Evolutionary conservation across 257 asterid genomes (phyloP).

Genomic region (Solanum bukasovii): DNA sequence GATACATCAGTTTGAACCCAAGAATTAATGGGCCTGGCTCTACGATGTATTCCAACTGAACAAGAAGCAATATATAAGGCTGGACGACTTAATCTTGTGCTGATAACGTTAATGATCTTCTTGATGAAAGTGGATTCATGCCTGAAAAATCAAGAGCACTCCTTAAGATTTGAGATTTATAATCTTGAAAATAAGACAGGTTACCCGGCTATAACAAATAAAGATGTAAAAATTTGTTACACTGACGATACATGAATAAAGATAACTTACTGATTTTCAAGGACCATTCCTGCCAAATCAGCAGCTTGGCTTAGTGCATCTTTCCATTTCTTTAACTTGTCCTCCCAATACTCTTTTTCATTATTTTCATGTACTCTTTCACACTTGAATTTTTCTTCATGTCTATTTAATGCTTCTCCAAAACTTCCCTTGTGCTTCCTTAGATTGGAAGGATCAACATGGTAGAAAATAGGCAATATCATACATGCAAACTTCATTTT

Average conservation of each 20-base stretch:
- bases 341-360: not conserved
- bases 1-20: constrained; percentile 2
- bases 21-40: not conserved
- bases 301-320: not conserved
- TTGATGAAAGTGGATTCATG: not conserved
- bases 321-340: not conserved
- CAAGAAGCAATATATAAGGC: not conserved
- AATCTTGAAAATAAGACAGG: not conserved
- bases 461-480: not conserved
- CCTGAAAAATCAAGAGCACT: not conserved
- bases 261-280: not conserved
- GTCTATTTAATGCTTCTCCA: not conserved
- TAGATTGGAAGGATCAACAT: not conserved
- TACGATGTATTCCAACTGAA: not conserved
- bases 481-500: not conserved
- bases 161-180: not conserved
- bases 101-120: not conserved
- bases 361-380: not conserved
- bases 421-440: not conserved
- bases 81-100: not conserved
- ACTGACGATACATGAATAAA: not conserved
- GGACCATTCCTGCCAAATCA: not conserved
- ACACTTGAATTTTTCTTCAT: not conserved
- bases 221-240: not conserved
- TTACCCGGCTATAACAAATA: not conserved